Evolutionary conservation across 2,329 filamentous ascomycete genomes (phyloP).

Genomic region (Alternaria burnsii): DNA sequence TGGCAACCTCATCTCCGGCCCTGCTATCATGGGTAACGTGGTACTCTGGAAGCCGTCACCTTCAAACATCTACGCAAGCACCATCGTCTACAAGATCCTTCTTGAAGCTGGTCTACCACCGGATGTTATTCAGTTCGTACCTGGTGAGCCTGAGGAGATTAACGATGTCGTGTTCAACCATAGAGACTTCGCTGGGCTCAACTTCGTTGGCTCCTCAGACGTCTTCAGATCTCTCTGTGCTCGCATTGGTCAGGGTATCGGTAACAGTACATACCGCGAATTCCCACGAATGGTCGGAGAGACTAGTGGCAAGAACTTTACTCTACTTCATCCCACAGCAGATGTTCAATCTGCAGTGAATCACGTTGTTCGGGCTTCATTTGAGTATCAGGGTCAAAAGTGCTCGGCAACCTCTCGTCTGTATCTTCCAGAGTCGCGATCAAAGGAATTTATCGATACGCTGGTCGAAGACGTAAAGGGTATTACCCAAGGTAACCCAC

Average conservation of each 20-base stretch:
- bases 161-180: constrained; percentile 79
- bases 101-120: constrained; percentile 88
- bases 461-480: constrained; percentile 71
- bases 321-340: constrained; percentile 77
- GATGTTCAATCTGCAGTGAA: constrained; percentile 79
- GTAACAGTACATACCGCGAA: constrained; percentile 78
- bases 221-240: constrained; percentile 90
- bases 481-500: constrained; percentile 73
- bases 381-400: constrained; percentile 90
- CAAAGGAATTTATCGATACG: constrained; percentile 72
- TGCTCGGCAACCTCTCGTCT: constrained; percentile 82
- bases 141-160: constrained; percentile 82
- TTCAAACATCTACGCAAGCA: constrained; percentile 83
- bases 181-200: constrained; percentile 83
- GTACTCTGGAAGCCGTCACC: constrained; percentile 95
- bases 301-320: constrained; percentile 93
- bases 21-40: constrained; percentile 89
- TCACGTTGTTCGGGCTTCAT: constrained; percentile 83
- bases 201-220: constrained; percentile 90
- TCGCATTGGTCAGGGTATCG: constrained; percentile 80
- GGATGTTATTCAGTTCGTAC: constrained; percentile 90
- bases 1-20: constrained; percentile 81
- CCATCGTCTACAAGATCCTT: constrained; percentile 86
- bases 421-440: constrained; percentile 78
- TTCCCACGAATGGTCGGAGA: constrained; percentile 90